Evolutionary conservation across 192 early-diverging fungal species (phyloP).

Genomic region (Diversispora epigaea): DNA sequence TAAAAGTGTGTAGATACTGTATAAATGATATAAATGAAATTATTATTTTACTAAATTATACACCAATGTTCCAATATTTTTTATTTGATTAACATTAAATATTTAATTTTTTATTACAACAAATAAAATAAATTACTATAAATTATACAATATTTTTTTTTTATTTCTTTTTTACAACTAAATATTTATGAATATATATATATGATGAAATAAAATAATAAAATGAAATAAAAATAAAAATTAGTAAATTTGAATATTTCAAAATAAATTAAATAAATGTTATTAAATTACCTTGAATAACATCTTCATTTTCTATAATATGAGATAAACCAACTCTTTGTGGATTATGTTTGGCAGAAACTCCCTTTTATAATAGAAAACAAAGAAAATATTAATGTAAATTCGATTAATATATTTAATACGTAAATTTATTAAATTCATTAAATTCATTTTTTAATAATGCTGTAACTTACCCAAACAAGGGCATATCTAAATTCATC

Average conservation of each 20-base stretch:
- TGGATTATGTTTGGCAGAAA: constrained; percentile 94
- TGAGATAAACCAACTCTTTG: constrained; percentile 90
- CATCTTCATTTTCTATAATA: constrained; percentile 89
- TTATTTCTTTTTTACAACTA: no score
- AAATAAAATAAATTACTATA: no score
- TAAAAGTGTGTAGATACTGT: no score
- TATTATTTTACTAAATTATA: no score
- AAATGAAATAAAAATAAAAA: background rate
- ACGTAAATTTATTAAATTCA: background rate
- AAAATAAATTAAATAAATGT: background rate
- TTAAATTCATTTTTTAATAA: background rate
- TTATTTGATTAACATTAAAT: no score
- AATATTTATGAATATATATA: no score
- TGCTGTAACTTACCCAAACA: constrained; percentile 73
- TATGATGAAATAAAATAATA: no score
- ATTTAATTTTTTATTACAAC: no score
- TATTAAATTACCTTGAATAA: constrained; percentile 55
- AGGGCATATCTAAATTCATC: constrained; percentile 93
- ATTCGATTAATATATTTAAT: no score
- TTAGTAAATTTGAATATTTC: background rate
- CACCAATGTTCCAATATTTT: no score
- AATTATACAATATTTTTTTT: no score
- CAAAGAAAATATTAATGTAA: background rate
- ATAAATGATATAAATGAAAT: no score
- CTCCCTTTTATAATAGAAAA: constrained; percentile 42